Percentiles rank a stretch among this genome's conserved stretches.
These are phyloP conservation scores for Aspergillus carlsbadensis DNA, from an alignment of 495 filamentous ascomycete species.

Conservation along the genomic window DNA sequence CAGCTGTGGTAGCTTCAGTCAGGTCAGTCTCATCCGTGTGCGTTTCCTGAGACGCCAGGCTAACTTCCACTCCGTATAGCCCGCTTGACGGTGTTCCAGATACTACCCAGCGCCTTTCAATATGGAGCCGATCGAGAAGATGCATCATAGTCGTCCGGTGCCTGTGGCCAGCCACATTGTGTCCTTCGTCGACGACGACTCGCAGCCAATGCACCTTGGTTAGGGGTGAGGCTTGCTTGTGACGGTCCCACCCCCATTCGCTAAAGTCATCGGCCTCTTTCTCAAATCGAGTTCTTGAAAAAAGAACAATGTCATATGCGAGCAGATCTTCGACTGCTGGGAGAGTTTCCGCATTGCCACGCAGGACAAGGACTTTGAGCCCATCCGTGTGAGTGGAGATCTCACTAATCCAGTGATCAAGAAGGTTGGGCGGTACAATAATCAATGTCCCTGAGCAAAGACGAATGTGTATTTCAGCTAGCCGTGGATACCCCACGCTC, in stretches of 20 bases:
- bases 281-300: conserved; percentile 73
- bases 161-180: conserved; percentile 65
- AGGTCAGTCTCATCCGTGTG: conserved; percentile 37
- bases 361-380: conserved; percentile 63
- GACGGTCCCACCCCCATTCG: conserved; percentile 31
- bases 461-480: conserved; percentile 50
- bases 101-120: conserved; percentile 82
- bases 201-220: conserved; percentile 77
- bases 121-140: conserved; percentile 63
- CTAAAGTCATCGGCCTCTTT: conserved; percentile 46
- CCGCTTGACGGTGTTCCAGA: conserved; percentile 87
- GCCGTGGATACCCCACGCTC: conserved; percentile 38
- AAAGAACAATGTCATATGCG: conserved; percentile 74
- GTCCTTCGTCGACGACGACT: conserved; percentile 89
- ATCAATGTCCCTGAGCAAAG: conserved; percentile 65
- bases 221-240: conserved; percentile 54
- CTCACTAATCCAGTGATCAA: conserved; percentile 58
- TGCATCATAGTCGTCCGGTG: conserved; percentile 63
- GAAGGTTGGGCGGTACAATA: conserved; percentile 51
- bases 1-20: conserved; percentile 29
- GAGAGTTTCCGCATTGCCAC: conserved; percentile 46
- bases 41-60: conserved; percentile 51
- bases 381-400: conserved; percentile 67
- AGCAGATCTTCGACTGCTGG: conserved; percentile 61
- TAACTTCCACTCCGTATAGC: conserved; percentile 72